phyloP scores from a whole-genome alignment of 2,329 filamentous ascomycete genomes.

The Fusarium equiseti region DNA sequence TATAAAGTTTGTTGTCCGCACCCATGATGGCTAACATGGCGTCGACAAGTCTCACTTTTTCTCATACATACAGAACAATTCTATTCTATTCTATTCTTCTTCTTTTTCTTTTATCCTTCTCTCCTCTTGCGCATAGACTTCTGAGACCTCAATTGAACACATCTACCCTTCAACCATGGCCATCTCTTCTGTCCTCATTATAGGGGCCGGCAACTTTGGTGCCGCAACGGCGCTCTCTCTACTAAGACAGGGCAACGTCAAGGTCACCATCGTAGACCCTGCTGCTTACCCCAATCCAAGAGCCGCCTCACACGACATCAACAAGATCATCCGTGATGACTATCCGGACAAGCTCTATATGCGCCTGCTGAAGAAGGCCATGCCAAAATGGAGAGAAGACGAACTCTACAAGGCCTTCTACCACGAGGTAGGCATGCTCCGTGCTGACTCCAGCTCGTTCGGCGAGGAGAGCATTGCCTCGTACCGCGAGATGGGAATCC shows the following conservation, averaged over 20 bases:
- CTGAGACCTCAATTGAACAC: constrained; percentile 18
- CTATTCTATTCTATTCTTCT: background rate
- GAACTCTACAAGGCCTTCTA: constrained; percentile 66
- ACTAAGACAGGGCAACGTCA: constrained; percentile 44
- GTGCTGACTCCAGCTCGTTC: constrained; percentile 57
- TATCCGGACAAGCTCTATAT: constrained; percentile 57
- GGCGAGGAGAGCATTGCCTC: constrained; percentile 58
- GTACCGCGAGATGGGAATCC: constrained; percentile 53
- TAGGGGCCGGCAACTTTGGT: constrained; percentile 60
- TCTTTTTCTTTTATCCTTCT: background rate
- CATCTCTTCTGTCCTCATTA: constrained; percentile 52
- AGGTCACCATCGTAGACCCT: constrained; percentile 55
- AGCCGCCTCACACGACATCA: constrained; percentile 61
- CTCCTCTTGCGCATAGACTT: constrained; percentile 15
- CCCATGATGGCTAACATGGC: constrained; percentile 18
- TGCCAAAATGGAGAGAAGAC: constrained; percentile 56
- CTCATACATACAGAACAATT: constrained; percentile 15
- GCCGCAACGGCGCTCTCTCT: constrained; percentile 57
- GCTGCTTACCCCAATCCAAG: constrained; percentile 53
- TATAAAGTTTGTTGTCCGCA: constrained; percentile 43
- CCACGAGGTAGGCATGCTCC: constrained; percentile 68
- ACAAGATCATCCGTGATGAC: constrained; percentile 60
- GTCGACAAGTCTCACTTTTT: constrained; percentile 36
- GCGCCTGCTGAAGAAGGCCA: constrained; percentile 55
- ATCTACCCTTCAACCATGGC: constrained; percentile 27